Evolutionary conservation across 2,329 filamentous ascomycete genomes (phyloP).

Genomic region (Fusarium floridanum): DNA sequence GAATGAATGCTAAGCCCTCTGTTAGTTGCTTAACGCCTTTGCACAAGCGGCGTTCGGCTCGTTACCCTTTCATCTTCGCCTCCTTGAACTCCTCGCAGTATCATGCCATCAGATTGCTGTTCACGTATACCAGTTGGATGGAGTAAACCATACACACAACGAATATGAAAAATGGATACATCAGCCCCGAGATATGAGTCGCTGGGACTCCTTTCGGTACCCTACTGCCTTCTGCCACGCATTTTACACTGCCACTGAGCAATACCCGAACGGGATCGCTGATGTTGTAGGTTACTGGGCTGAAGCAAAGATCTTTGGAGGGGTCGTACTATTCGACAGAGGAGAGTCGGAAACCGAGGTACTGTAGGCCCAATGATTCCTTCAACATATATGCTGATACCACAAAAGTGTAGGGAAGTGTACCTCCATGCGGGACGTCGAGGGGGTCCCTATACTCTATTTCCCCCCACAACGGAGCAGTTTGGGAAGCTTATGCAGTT

Average conservation of each 20-base stretch:
- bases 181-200: background rate
- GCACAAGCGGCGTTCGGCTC: background rate
- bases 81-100: slow-evolving; percentile 5
- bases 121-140: background rate
- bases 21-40: background rate
- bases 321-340: slow-evolving; percentile 18
- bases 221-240: slow-evolving; percentile 7
- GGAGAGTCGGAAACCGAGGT: slow-evolving; percentile 1
- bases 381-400: accelerated
- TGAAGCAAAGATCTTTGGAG: slow-evolving; percentile 21
- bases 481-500: background rate
- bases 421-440: slow-evolving; percentile 15
- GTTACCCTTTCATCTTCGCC: background rate
- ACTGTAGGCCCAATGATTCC: accelerated
- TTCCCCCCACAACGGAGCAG: slow-evolving; percentile 2
- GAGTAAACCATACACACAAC: background rate
- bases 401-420: background rate
- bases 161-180: slow-evolving; percentile 14
- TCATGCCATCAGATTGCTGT: slow-evolving; percentile 5
- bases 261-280: slow-evolving; percentile 12
- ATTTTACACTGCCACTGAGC: background rate
- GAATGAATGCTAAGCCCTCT: background rate
- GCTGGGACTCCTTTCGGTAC: slow-evolving; percentile 5
- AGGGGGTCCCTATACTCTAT: slow-evolving; percentile 10
- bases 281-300: slow-evolving; percentile 27